Base-by-base conservation (phyloP, 345 rosid genomes). In the Sisymbrium altissimum region DNA sequence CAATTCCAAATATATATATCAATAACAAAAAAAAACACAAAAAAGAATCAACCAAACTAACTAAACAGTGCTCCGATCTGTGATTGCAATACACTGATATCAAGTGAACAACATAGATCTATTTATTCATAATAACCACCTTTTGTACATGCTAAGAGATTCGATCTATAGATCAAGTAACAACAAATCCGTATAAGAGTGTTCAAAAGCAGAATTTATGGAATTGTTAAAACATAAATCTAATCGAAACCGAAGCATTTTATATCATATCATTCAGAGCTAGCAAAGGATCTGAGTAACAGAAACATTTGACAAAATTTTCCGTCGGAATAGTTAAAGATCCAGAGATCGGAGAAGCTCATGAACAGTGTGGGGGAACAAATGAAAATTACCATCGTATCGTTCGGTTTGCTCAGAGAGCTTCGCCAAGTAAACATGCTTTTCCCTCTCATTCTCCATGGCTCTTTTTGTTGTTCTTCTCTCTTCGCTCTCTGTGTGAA, bases 361-460 rank as follows among this genome's bases (percentile, higher is more conserved):
- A 7, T 38, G 23, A 5, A 50, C 7, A 15, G 35, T 15, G 14
- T n/a, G 23, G 43, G 41, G n/a, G 3, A 15, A 13, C 12, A 17
- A 43, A 59, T 18, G 17, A 27, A 38, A 2, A 15, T n/a, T 78
- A 89, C 97, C 97, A 68, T 92, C 97, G 72, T 89, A 89, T 81
- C 97, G 74, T 81, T 89, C 97, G 35, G 97, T 95, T 81, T 92
- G 96, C 89, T 92, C 96, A 6, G 94, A 91, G 58, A 92, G 94
- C 70, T 85, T 88, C 8, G 97, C 97, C 85, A 75, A 77, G 88
- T 92, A 92, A 43, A 92, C 94, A 52, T 68, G 88, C 43, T 83
- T 88, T 83, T 88, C 97, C 66, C 97, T 88, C 79, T 88, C 97
- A 71, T 80, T 89, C 87, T 86, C 97, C 97, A 92, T 92, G 36